A percentile compares a stretch with the other conserved stretches of the same genome.
phyloP scores from a whole-genome alignment of 805 yeast species.

The Cyberlindnera xylosilytica region DNA sequence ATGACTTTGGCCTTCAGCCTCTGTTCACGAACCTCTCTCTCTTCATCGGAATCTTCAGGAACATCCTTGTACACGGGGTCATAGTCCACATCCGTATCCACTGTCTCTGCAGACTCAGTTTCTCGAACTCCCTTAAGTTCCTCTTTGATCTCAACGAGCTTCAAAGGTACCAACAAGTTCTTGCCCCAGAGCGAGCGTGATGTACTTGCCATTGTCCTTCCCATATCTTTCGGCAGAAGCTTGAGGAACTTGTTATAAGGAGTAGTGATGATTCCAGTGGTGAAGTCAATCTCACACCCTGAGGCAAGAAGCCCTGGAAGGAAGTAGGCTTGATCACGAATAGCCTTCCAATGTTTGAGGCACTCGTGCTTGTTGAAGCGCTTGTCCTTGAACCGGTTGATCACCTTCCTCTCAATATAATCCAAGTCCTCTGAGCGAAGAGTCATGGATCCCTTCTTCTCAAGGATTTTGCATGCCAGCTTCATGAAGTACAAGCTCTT shows the following conservation, averaged over 20 bases:
- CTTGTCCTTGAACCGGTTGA: no score
- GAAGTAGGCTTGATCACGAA: no score
- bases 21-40: neutral
- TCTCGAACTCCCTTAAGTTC: neutral
- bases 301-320: no score
- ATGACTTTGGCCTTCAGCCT: neutral
- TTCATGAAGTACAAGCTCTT: neutral
- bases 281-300: neutral
- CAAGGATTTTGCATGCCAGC: neutral
- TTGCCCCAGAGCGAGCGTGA: neutral
- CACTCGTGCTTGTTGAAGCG: no score
- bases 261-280: neutral
- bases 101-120: no score
- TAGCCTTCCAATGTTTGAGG: no score
- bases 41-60: neutral
- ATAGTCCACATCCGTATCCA: no score
- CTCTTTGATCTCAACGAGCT: neutral
- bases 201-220: neutral
- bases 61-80: no score
- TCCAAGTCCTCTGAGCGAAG: no score
- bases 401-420: no score
- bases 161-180: neutral
- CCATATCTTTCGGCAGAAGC: neutral
- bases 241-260: neutral
- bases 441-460: no score